phyloP scores from a whole-genome alignment of 345 rosid species.

The Sonneratia caseolaris region DNA sequence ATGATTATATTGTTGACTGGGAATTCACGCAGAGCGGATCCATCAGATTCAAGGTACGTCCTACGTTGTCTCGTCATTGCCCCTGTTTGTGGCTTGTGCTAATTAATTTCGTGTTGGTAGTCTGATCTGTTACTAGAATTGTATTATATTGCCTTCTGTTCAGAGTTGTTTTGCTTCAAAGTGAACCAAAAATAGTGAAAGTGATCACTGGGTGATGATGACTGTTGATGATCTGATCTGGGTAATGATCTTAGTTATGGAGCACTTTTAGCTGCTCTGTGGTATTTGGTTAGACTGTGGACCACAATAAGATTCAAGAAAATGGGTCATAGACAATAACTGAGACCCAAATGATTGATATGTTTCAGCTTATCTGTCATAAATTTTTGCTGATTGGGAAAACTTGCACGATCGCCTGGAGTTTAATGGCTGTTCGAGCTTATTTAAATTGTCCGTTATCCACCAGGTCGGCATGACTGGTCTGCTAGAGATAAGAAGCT shows the following conservation, averaged over 20 bases:
- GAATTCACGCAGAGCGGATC: conserved; percentile 61
- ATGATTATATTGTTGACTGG: conserved; percentile 76
- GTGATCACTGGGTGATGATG: too few relatives aligned
- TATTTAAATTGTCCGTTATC: not conserved
- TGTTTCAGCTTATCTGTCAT: too few relatives aligned
- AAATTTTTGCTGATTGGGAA: too few relatives aligned
- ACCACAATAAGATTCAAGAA: too few relatives aligned
- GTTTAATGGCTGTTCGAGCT: not conserved
- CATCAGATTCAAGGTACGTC: conserved; percentile 53
- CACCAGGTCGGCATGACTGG: conserved; percentile 60
- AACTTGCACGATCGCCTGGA: too few relatives aligned
- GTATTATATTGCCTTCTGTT: not conserved
- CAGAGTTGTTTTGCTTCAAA: not conserved
- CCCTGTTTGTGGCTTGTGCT: not conserved
- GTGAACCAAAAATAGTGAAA: not conserved
- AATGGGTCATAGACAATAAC: too few relatives aligned
- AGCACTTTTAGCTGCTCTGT: not conserved
- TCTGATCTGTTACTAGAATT: not conserved
- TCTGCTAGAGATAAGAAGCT: conserved; percentile 45
- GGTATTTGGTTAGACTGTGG: too few relatives aligned
- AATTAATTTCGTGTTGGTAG: not conserved
- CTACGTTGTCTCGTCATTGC: not conserved
- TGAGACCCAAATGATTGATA: not conserved
- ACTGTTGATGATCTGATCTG: not conserved
- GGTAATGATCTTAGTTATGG: not conserved